Evolutionary conservation across 176 grass and related monocot species (phyloP), one percentile per base, ranked within the genome.

Genomic region (Zoysia pacifica): DNA sequence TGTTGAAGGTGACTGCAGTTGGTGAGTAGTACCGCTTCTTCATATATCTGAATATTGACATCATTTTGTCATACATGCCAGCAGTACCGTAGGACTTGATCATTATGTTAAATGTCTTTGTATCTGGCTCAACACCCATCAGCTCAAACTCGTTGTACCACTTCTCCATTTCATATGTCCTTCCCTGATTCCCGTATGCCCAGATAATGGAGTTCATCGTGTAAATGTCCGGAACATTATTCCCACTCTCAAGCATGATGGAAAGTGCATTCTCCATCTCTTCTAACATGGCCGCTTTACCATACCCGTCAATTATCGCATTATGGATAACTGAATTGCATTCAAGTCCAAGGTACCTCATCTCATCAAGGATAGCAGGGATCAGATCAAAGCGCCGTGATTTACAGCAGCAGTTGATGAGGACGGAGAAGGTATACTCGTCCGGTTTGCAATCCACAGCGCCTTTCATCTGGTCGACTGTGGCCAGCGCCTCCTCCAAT

Each of bases 181-280:
- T 89, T 62, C 90, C 87, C 69, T 84, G 20, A 64, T 89, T 93
- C 13, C 95, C 95, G 62, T 92, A 91, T 1, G 95, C 90, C 77
- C 87, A 94, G 18, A 97, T 65, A 37, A 97, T 82, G 48, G 95
- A 97, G 70, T 97, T 94, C 92, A 97, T 94, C 40, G 91, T 93
- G 85, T 86, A 94, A 80, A 91, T 77, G 58, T 97, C 95, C 0
- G 91, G 95, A 79, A 84, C 55, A 76, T 51, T 83, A 43, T 86
- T 82, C 41, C 87, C 95, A 47, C 65, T 83, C 60, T 94, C 87
- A 18, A 97, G 83, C 94, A 97, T 97, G 16, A 37, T 65, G 38
- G 36, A 89, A 39, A 97, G 77, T 3, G 85, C 76, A 48, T 62
- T 14, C 65, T 90, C 85, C 94, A 92, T 94, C 73, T 97, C 87